Base-by-base conservation (phyloP, 164 flowering plant genomes). In the Umbilicus rupestris region DNA sequence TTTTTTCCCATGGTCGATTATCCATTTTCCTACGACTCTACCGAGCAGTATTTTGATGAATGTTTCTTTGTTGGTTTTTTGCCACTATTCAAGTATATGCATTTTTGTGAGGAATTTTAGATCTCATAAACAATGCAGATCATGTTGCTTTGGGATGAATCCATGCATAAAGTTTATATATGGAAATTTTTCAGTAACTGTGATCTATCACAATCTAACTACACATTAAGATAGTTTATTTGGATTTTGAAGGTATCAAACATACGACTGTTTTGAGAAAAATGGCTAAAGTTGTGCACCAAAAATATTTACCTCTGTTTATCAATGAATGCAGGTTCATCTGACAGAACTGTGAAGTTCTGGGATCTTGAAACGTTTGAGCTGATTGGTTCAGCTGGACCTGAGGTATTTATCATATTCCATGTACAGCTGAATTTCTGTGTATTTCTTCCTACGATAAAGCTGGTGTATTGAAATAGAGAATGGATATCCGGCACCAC, bases 331-430 rank as follows among this genome's bases (percentile, higher is more conserved):
- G 33, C 85, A 94, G 99, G 99, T 75, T 91, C 99, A 35, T 86
- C 96, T 71, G 99, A 95, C 75, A 82, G 82, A 74, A 95, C 97
- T 47, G 97, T 95, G 42, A 95, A 92, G 76, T 95, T 89, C 72
- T 95, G 99, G 99, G 99, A 95, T 76, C 94, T 95, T 76, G 99
- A 95, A 75, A 92, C 97, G 41, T 95, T 95, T 86, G 99, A 95
- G 82, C 83, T 87, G 65, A 95, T 95, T 78, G 97, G 97, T 69
- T 89, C 99, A 19, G 80, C 92, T 73, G 97, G 94, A 44, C 92
- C 97, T 59, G 99, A 95, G 97, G 99, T 95, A 76, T 31, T 33
- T 41, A 37, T 42, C n/a, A 29, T 15, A 28, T 55, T 55, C 31
- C 11, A n/a, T 63, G 3, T 35, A 5, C 2, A 41, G 45, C 65